A percentile compares a stretch with the other conserved stretches of the same genome.
Conservation (phyloP, 2,329 filamentous ascomycete genomes). For the Aspergillus alliaceus region DNA sequence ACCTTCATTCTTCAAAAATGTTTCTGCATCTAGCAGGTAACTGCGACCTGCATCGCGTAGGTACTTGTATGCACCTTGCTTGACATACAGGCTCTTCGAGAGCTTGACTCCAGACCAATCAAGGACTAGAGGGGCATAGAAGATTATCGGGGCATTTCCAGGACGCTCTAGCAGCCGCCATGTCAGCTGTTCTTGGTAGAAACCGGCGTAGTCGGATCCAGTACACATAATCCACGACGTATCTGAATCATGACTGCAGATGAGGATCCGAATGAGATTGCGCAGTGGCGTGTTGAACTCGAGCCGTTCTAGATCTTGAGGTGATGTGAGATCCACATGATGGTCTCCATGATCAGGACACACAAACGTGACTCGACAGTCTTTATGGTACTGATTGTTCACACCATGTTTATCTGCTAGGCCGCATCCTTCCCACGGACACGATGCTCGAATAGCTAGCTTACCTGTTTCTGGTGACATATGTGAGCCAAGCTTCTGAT, state of each 20-base stretch:
- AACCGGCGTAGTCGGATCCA: conserved; percentile 15
- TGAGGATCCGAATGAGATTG: conserved; percentile 14
- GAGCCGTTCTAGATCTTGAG: conserved; percentile 1
- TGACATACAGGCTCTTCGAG: conserved; percentile 18
- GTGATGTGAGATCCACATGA: neutral
- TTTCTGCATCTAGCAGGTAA: conserved; percentile 2
- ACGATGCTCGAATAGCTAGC: conserved; percentile 14
- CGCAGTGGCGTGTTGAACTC: conserved; percentile 16
- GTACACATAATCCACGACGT: conserved; percentile 13
- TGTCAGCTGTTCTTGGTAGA: conserved; percentile 12
- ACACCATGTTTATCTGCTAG: conserved; percentile 20
- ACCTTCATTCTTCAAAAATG: neutral
- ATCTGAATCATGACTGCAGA: conserved; percentile 1
- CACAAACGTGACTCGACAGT: conserved; percentile 2
- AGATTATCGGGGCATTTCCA: conserved; percentile 4
- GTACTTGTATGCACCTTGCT: conserved; percentile 14
- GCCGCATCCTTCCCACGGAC: conserved; percentile 11
- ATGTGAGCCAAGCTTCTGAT: neutral
- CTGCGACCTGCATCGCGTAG: conserved; percentile 3
- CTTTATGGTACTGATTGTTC: conserved; percentile 13
- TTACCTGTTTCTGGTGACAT: conserved; percentile 12
- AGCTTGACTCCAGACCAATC: conserved; percentile 16
- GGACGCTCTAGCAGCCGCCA: conserved; percentile 3
- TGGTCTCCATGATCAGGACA: neutral
- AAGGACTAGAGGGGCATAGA: conserved; percentile 13